These are phyloP conservation scores for Alloteropsis semialata DNA, from an alignment of 176 grass and related monocot species.

Conservation along the genomic window DNA sequence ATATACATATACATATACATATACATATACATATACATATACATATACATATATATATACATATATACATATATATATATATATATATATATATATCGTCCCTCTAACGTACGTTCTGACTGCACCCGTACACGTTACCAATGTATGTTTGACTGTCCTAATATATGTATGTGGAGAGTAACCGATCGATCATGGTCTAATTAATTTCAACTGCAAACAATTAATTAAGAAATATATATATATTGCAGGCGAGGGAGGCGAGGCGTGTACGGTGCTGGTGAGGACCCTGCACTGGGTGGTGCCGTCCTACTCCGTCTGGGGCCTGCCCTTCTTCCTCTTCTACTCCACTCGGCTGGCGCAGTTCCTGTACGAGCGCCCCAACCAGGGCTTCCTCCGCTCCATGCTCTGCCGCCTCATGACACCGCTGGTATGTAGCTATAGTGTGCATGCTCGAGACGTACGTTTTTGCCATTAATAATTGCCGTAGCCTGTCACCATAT, in stretches of 20 bases:
- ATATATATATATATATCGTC: too few relatives aligned
- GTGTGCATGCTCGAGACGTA: background rate
- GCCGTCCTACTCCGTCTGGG: constrained; percentile 98
- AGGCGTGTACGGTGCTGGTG: constrained; percentile 88
- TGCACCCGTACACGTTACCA: too few relatives aligned
- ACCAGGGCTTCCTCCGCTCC: constrained; percentile 63
- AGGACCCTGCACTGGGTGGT: constrained; percentile 93
- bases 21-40: too few relatives aligned
- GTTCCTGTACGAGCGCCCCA: constrained; percentile 82
- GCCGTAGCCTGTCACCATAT: background rate
- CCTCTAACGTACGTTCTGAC: too few relatives aligned
- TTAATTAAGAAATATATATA: too few relatives aligned
- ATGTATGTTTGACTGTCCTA: too few relatives aligned
- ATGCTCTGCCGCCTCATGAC: constrained; percentile 62
- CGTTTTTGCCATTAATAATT: background rate
- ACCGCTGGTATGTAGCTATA: constrained; percentile 86
- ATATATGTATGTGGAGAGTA: too few relatives aligned
- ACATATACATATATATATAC: too few relatives aligned
- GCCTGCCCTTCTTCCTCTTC: constrained; percentile 92
- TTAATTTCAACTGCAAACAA: too few relatives aligned
- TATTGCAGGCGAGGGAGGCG: constrained; percentile 56
- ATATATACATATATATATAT: too few relatives aligned
- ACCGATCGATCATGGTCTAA: too few relatives aligned
- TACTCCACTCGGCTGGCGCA: constrained; percentile 83
- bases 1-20: too few relatives aligned